phyloP scores from a whole-genome alignment of 257 asterid genomes.

The Solanum chmielewskii region DNA sequence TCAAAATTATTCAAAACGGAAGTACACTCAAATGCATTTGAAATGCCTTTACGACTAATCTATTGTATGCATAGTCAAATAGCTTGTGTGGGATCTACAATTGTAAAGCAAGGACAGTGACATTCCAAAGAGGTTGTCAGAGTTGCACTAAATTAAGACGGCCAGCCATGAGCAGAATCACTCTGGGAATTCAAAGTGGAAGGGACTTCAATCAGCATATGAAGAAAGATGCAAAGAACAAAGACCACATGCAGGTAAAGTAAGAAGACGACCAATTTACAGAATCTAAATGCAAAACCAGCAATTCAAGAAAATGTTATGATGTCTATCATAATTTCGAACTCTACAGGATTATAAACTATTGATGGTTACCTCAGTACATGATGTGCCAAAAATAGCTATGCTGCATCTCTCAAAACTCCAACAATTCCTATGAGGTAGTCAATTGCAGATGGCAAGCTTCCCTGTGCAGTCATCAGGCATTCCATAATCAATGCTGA shows the following conservation, averaged over 20 bases:
- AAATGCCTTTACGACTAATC: neutral
- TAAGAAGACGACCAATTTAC: neutral
- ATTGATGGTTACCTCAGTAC: conserved; percentile 20
- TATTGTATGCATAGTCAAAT: neutral
- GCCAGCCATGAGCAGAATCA: neutral
- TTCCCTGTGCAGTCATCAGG: conserved; percentile 62
- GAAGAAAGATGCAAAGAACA: neutral
- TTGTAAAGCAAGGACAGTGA: neutral
- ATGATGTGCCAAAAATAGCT: neutral
- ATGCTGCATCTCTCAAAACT: conserved; percentile 5
- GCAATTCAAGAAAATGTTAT: neutral
- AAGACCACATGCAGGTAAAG: neutral
- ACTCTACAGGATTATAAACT: neutral
- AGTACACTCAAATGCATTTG: neutral
- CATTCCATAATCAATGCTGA: conserved; percentile 77
- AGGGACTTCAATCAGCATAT: neutral
- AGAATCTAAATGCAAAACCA: neutral
- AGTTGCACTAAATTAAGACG: neutral
- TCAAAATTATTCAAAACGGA: neutral
- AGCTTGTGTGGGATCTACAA: neutral
- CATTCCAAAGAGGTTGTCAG: neutral
- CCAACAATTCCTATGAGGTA: conserved; percentile 2
- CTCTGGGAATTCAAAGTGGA: neutral
- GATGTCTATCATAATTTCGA: neutral
- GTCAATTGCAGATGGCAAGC: conserved; percentile 62